Percentiles rank a stretch among this genome's conserved stretches.
phyloP scores from a whole-genome alignment of 106 monocot genomes.

The Dactylorhiza incarnata region DNA sequence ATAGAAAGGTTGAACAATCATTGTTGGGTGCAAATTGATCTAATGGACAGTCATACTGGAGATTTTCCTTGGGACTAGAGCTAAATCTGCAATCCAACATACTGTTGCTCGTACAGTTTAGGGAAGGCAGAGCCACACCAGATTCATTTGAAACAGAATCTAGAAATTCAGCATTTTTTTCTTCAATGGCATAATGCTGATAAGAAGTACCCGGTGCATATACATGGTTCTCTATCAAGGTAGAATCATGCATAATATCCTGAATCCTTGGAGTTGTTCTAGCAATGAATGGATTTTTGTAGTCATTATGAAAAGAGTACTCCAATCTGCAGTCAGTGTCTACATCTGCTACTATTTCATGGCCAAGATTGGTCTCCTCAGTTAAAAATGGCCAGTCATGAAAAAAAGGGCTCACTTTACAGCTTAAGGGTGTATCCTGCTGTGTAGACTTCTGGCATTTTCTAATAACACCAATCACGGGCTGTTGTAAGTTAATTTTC shows the following conservation, averaged over 20 bases:
- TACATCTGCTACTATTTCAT: neutral
- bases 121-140: constrained; percentile 2
- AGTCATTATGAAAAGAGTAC: constrained; percentile 14
- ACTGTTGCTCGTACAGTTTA: constrained; percentile 9
- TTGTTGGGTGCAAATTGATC: constrained; percentile 14
- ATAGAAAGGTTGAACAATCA: neutral
- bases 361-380: constrained; percentile 8
- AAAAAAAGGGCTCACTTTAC: constrained; percentile 3
- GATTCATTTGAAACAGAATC: constrained; percentile 12
- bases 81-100: constrained; percentile 2
- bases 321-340: constrained; percentile 5
- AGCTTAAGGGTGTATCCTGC: constrained; percentile 10
- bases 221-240: constrained; percentile 5
- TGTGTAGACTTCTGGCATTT: constrained; percentile 15
- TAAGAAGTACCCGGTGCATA: neutral
- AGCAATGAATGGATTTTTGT: constrained; percentile 7
- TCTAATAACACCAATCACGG: constrained; percentile 17
- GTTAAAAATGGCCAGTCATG: constrained; percentile 3
- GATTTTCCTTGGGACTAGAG: constrained; percentile 11
- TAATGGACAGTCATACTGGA: constrained; percentile 9
- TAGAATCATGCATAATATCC: constrained; percentile 9
- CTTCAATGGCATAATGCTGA: neutral
- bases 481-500: neutral
- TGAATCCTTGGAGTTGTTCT: constrained; percentile 1
- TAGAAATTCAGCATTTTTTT: constrained; percentile 5